phyloP scores from a whole-genome alignment of 306 rosid species.

The Betula pendula region DNA sequence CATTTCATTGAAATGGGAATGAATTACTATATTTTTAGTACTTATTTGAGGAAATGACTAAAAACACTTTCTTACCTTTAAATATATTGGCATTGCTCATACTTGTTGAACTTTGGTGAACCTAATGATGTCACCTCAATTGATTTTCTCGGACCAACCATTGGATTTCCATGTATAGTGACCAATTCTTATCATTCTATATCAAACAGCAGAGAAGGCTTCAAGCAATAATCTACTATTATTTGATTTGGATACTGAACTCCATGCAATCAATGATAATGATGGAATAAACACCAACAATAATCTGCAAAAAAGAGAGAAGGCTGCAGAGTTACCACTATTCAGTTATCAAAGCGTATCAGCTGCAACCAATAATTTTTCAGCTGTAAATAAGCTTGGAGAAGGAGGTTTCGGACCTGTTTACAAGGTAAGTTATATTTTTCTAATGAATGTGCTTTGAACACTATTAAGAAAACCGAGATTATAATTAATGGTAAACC shows the following conservation, averaged over 20 bases:
- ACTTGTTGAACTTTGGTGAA: not conserved
- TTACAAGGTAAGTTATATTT: not conserved
- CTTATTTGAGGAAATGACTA: too few relatives aligned
- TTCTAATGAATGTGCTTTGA: not conserved
- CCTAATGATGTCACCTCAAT: too few relatives aligned
- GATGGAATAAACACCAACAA: not conserved
- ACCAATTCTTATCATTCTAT: not conserved
- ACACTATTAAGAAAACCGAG: not conserved
- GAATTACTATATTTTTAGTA: too few relatives aligned
- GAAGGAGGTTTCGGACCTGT: not conserved
- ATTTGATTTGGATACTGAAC: not conserved
- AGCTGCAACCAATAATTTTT: not conserved
- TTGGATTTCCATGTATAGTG: too few relatives aligned
- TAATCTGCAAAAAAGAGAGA: not conserved
- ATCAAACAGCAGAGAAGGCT: not conserved
- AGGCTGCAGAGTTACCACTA: not conserved
- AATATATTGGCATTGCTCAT: too few relatives aligned
- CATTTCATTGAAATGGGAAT: too few relatives aligned
- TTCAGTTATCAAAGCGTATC: not conserved
- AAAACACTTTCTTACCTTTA: too few relatives aligned
- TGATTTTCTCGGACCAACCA: too few relatives aligned
- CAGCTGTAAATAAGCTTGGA: not conserved
- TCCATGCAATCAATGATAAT: not conserved
- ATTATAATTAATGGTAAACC: not conserved
- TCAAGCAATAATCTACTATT: not conserved